Evolutionary conservation across 2,329 filamentous ascomycete genomes (phyloP), one percentile per base, ranked within the genome.

Genomic region (Neopestalotiopsis clavispora): DNA sequence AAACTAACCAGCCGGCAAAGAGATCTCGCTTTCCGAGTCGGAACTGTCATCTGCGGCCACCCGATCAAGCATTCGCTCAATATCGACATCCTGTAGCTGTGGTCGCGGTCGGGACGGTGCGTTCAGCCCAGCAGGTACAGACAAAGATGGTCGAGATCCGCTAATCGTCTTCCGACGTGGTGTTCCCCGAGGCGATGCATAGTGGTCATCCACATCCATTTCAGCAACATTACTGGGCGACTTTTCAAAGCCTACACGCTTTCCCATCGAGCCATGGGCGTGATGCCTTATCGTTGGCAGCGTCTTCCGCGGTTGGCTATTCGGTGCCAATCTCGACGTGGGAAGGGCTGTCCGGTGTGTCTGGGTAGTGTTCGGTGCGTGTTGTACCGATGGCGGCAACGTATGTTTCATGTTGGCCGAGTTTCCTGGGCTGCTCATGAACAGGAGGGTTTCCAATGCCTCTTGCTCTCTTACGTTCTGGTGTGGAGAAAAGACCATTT

Each of bases 371-470:
- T 63, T 40, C 4, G 57, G 75, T 59, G 52, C 73, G 71, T 72
- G 72, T 70, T 75, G 67, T 68, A 82, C 76, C 2, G 81, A 79
- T 13, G 79, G 73, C 3, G 87, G 84, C 69, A 89, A 89, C 10
- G 80, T 77, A 69, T 87, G 87, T 71, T 88, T 88, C 73, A 91
- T 79, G 70, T 89, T 90, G 57, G 87, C 84, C 59, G 91, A 91
- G 78, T 93, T 92, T 17, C 91, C 91, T 0, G 92, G 92, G 71
- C 91, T 93, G 75, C 92, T 94, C 89, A 96, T 92, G 75, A 95
- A 94, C 32, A 95, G 83, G 30, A 96, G 81, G 0, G 92, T 92
- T 76, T 95, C 93, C 61, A 95, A 90, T 5, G 93, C 93, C 74
- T 95, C 93, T 75, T 94, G 92, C 76, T 96, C 93, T 65, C 92